These are phyloP conservation scores for Benincasa hispida DNA, from an alignment of 306 rosid species.

Conservation along the genomic window DNA sequence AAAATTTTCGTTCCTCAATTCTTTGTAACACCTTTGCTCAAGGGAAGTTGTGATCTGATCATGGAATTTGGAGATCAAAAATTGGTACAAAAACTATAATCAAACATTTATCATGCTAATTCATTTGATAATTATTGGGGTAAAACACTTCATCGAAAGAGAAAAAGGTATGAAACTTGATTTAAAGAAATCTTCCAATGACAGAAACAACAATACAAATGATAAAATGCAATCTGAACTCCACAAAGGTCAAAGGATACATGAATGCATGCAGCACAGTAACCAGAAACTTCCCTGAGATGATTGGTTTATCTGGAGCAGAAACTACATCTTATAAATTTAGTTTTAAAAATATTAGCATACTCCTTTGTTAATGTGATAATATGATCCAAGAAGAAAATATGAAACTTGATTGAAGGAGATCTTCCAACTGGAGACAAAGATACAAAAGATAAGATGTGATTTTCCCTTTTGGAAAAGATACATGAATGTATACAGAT, in stretches of 20 bases:
- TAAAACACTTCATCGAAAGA: not conserved
- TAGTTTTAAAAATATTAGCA: not conserved
- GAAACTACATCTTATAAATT: not conserved
- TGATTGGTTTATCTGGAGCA: not conserved
- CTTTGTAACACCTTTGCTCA: slow-evolving; percentile 94
- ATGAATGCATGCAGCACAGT: not conserved
- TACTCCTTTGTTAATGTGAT: not conserved
- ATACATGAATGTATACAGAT: not conserved
- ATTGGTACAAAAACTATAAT: slow-evolving; percentile 14
- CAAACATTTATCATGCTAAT: slow-evolving; percentile 4
- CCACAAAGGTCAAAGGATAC: not conserved
- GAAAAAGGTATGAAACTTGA: not conserved
- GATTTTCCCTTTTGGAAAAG: not conserved
- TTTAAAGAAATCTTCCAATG: not conserved
- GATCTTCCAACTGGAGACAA: not conserved
- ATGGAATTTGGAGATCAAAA: slow-evolving; percentile 19
- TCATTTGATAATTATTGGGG: not conserved
- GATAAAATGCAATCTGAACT: not conserved
- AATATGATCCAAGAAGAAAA: not conserved
- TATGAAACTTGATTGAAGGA: not conserved
- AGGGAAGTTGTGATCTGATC: slow-evolving; percentile 66
- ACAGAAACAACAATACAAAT: not conserved
- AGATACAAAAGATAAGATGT: not conserved
- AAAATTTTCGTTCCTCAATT: slow-evolving; percentile 67
- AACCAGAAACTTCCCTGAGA: not conserved